A percentile compares a stretch with the other conserved stretches of the same genome.
Conservation (phyloP, 164 flowering plant species). For the grape (Vitis vinifera) region DNA sequence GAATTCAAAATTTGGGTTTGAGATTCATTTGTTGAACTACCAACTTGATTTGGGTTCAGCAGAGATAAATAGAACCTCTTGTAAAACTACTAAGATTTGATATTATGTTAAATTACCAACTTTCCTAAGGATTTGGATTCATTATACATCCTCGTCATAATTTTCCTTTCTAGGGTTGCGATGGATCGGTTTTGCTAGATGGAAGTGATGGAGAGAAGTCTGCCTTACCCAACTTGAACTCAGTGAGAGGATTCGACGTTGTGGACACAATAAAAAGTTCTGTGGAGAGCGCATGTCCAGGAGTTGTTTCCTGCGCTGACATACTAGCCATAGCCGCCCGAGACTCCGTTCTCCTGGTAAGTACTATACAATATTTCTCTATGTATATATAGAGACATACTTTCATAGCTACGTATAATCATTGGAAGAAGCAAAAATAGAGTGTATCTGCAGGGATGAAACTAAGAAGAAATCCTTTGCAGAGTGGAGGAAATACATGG, state of each 20-base stretch:
- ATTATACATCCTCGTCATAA: too few relatives aligned
- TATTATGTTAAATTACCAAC: background rate
- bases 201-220: slow-evolving; percentile 63
- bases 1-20: too few relatives aligned
- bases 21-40: too few relatives aligned
- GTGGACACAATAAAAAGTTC: slow-evolving; percentile 68
- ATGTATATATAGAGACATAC: background rate
- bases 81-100: too few relatives aligned
- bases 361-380: background rate
- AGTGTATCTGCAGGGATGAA: too few relatives aligned
- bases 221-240: slow-evolving; percentile 56
- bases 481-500: slow-evolving; percentile 88
- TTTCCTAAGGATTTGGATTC: too few relatives aligned
- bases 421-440: too few relatives aligned
- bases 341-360: slow-evolving; percentile 62
- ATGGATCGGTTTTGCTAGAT: slow-evolving; percentile 72
- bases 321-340: slow-evolving; percentile 75
- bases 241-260: slow-evolving; percentile 73
- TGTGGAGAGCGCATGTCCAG: slow-evolving; percentile 62
- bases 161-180: slow-evolving; percentile 61
- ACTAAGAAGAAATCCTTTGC: slow-evolving; percentile 1
- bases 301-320: slow-evolving; percentile 88
- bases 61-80: too few relatives aligned
- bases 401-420: background rate
- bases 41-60: too few relatives aligned